Conservation (phyloP, 345 rosid species). For the Acer campestre region DNA sequence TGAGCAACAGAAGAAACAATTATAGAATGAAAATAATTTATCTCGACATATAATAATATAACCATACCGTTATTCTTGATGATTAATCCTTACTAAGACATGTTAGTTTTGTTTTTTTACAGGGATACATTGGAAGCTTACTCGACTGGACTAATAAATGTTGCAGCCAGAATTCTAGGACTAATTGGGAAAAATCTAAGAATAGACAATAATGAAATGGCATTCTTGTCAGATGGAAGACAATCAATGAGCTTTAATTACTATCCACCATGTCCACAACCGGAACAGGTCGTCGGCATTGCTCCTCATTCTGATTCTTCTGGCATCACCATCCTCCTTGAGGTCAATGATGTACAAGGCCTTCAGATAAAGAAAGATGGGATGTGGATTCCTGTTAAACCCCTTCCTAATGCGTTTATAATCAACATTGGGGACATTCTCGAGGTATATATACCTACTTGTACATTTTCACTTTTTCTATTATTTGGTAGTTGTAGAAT, state of each 20-base stretch:
- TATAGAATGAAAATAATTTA: too few species aligned
- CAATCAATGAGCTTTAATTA: slow-evolving; percentile 57
- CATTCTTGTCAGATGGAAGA: slow-evolving; percentile 34
- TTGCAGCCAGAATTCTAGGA: background rate
- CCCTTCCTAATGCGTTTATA: slow-evolving; percentile 50
- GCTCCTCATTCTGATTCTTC: slow-evolving; percentile 52
- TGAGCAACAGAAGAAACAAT: too few species aligned
- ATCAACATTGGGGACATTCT: slow-evolving; percentile 58
- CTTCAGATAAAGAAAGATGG: slow-evolving; percentile 61
- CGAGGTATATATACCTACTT: slow-evolving; percentile 33
- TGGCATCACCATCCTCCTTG: slow-evolving; percentile 56
- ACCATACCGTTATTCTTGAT: too few species aligned
- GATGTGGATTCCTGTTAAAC: slow-evolving; percentile 48
- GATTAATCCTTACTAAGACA: background rate
- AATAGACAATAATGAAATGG: background rate
- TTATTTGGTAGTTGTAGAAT: too few species aligned
- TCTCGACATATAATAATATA: too few species aligned
- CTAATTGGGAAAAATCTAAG: slow-evolving; percentile 10
- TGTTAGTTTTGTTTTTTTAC: slow-evolving; percentile 19
- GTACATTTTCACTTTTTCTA: background rate
- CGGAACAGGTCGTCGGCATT: slow-evolving; percentile 47
- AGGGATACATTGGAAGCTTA: slow-evolving; percentile 18
- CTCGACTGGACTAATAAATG: background rate
- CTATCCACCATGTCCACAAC: slow-evolving; percentile 68
- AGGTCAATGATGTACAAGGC: slow-evolving; percentile 46